Evolutionary conservation across 148 eudicot species (phyloP).

Genomic region (Heliamphora exappendiculata): DNA sequence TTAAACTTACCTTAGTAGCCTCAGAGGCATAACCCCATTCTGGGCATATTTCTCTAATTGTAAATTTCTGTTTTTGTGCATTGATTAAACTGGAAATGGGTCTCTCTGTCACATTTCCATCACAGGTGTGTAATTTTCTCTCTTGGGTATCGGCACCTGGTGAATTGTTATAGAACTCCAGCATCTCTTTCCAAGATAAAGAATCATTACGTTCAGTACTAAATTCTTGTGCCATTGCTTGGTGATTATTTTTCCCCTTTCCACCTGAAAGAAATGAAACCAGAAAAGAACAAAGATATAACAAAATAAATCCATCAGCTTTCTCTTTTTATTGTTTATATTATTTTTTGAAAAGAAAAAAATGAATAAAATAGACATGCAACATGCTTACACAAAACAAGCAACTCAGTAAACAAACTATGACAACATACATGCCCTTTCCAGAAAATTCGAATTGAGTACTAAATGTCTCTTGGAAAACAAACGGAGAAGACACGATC

Average conservation of each 20-base stretch:
- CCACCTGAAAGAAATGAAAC: constrained; percentile 9
- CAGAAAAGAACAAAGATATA: too few relatives aligned
- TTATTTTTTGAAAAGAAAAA: too few relatives aligned
- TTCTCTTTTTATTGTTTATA: too few relatives aligned
- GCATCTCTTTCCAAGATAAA: constrained; percentile 15
- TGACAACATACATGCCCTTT: too few relatives aligned
- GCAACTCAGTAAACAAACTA: too few relatives aligned
- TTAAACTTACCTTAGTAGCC: constrained; percentile 49
- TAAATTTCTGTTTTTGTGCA: constrained; percentile 59
- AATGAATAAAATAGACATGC: too few relatives aligned
- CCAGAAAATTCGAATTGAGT: too few relatives aligned
- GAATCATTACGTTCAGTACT: constrained; percentile 10
- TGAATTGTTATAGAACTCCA: not conserved
- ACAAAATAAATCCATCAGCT: too few relatives aligned
- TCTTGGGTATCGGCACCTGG: constrained; percentile 8
- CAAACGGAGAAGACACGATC: not conserved
- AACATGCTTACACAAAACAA: too few relatives aligned
- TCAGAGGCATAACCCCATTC: constrained; percentile 69
- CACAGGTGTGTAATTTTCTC: not conserved
- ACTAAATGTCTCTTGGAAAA: too few relatives aligned
- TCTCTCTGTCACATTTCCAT: constrained; percentile 3
- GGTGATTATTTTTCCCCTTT: constrained; percentile 4
- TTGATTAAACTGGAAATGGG: constrained; percentile 37
- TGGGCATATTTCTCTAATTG: constrained; percentile 65
- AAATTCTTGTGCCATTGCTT: not conserved